phyloP scores from a whole-genome alignment of 306 rosid genomes.

The Quercus suber region DNA sequence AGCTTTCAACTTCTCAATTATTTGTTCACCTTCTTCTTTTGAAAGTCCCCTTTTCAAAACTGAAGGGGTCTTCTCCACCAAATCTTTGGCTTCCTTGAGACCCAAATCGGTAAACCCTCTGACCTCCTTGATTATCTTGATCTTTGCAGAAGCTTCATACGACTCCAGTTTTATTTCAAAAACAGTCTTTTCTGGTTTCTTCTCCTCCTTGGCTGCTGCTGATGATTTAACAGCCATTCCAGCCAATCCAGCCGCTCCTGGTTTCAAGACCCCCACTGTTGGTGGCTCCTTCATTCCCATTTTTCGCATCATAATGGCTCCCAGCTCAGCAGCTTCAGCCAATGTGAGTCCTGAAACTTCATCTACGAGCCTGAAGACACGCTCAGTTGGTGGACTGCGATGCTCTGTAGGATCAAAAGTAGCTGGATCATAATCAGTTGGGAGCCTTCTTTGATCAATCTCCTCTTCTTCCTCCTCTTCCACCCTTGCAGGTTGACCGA shows the following conservation, averaged over 20 bases:
- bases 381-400: slow-evolving; percentile 79
- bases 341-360: slow-evolving; percentile 77
- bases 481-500: slow-evolving; percentile 65
- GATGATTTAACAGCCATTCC: slow-evolving; percentile 58
- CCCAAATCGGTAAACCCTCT: slow-evolving; percentile 84
- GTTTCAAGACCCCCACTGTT: slow-evolving; percentile 63
- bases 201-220: slow-evolving; percentile 64
- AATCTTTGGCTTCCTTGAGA: slow-evolving; percentile 80
- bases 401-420: slow-evolving; percentile 77
- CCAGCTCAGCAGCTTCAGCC: slow-evolving; percentile 72
- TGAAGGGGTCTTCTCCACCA: slow-evolving; percentile 78
- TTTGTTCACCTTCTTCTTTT: slow-evolving; percentile 85
- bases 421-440: slow-evolving; percentile 85
- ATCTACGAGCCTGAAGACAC: slow-evolving; percentile 79
- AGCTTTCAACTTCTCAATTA: slow-evolving; percentile 82
- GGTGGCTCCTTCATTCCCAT: slow-evolving; percentile 66
- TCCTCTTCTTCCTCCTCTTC: slow-evolving; percentile 79
- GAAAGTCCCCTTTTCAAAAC: slow-evolving; percentile 76
- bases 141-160: slow-evolving; percentile 77
- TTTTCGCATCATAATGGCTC: slow-evolving; percentile 60
- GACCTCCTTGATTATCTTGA: slow-evolving; percentile 85
- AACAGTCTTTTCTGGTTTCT: slow-evolving; percentile 75
- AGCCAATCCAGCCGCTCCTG: slow-evolving; percentile 68
- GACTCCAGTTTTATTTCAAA: slow-evolving; percentile 77
- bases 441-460: slow-evolving; percentile 89